Percentiles rank a stretch among this genome's conserved stretches.
phyloP scores from a whole-genome alignment of 2,329 filamentous ascomycete species.

The Macrophomina tecta region DNA sequence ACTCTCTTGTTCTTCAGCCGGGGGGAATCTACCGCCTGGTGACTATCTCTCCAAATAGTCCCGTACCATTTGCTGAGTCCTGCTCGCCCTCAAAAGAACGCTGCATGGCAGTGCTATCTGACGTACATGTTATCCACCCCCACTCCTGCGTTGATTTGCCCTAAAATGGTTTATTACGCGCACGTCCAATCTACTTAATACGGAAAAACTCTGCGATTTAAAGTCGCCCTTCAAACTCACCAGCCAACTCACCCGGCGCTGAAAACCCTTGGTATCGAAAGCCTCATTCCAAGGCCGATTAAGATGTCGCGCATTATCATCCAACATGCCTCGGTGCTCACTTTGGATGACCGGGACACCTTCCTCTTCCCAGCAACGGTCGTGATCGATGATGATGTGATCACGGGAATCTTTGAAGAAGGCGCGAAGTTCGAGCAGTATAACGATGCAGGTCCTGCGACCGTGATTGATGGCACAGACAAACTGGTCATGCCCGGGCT shows the following conservation, averaged over 20 bases:
- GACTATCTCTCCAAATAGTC: no score
- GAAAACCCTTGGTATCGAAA: no score
- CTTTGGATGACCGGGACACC: conserved; percentile 8
- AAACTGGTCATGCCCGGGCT: conserved; percentile 20
- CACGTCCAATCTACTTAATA: conserved; percentile 7
- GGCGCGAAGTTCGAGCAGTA: not conserved
- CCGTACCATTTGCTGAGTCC: no score
- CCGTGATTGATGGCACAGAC: conserved; percentile 9
- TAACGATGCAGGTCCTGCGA: not conserved
- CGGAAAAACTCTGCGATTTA: conserved; percentile 9
- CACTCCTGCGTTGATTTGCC: conserved; percentile 4
- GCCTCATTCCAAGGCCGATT: no score
- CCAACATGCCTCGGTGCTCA: conserved; percentile 7
- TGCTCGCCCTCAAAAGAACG: no score
- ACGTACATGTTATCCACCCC: not conserved
- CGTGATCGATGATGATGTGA: conserved; percentile 8
- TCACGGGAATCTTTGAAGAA: not conserved
- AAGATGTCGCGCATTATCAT: conserved; percentile 12
- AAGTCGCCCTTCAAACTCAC: not conserved
- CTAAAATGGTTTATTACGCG: conserved; percentile 4
- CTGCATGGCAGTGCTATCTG: not conserved
- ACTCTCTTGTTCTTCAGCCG: no score
- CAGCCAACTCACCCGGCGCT: no score
- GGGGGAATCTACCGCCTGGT: no score
- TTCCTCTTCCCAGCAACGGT: conserved; percentile 5